Evolutionary conservation across 176 grass and related monocot genomes (phyloP), one percentile per base, ranked within the genome.

Genomic region (Thalia dealbata): DNA sequence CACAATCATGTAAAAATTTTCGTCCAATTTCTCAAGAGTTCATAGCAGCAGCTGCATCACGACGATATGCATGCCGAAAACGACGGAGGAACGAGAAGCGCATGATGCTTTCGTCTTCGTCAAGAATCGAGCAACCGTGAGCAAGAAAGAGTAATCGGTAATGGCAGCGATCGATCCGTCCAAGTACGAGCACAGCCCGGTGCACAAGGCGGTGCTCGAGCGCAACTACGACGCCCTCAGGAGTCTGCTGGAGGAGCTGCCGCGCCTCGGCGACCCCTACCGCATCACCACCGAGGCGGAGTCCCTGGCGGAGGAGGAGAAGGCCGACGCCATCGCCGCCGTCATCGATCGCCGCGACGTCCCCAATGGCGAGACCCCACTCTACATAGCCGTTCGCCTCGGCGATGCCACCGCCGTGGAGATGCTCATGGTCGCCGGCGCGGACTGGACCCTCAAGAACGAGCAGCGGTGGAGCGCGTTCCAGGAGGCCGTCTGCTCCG

Each of bases 271-370:
- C 10, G 18, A 74, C 19, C 29, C 52, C 3, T 56, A 52, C 19
- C 22, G 16, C 28, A 23, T 74, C 19, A 52, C 52, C 72, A 60
- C 72, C 52, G 52, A 54, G 51, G 71, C 19, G 25, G 52, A 21
- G 23, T 54, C 71, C 14, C 2, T 41, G 51, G 51, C 27, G 23
- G 51, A 73, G 71, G 70, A 73, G 70, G 28, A 32, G 22, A 54
- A 56, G 28, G 52, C 71, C 6, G 71, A 73, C 16, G 52, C 29
- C 29, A 38, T 73, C 26, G 30, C 71, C 71, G 71, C 52, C 25
- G 52, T 38, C 27, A 21, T 73, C 71, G 71, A 73, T 51, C 71
- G 71, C 27, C 71, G 71, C 28, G 71, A 73, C 27, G 71, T 73
- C 28, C 52, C 71, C 26, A 38, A 38, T 29, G 27, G 52, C 7